These are phyloP conservation scores for Clitoria ternatea DNA, from an alignment of 306 rosid species.

Conservation along the genomic window DNA sequence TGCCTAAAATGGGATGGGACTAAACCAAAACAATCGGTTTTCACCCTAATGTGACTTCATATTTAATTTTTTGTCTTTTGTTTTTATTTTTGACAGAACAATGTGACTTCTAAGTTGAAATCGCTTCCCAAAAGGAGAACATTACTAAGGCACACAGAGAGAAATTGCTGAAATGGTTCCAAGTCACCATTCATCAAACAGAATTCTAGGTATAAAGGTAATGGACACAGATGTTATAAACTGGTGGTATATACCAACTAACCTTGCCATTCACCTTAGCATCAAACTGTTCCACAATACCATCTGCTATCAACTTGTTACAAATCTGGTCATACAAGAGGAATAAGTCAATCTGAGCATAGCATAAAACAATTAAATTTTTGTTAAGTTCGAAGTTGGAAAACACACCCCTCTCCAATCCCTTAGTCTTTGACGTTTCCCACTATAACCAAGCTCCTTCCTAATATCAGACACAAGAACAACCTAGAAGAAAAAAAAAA, in stretches of 20 bases:
- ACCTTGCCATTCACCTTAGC: slow-evolving; percentile 92
- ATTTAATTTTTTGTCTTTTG: background rate
- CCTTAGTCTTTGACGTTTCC: slow-evolving; percentile 52
- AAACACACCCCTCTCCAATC: slow-evolving; percentile 69
- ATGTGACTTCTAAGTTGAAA: background rate
- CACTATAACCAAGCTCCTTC: slow-evolving; percentile 77
- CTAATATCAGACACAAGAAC: slow-evolving; percentile 73
- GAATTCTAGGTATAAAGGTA: background rate
- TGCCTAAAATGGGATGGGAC: too few species aligned
- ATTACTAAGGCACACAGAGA: background rate
- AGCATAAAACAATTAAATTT: slow-evolving; percentile 7
- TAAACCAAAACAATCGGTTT: too few species aligned
- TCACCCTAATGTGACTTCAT: background rate
- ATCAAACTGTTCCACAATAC: slow-evolving; percentile 63
- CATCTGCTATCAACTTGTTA: slow-evolving; percentile 55
- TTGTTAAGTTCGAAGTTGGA: slow-evolving; percentile 13
- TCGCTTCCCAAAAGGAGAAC: background rate
- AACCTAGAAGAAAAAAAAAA: slow-evolving; percentile 53
- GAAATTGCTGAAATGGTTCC: background rate
- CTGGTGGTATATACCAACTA: slow-evolving; percentile 32
- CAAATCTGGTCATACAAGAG: slow-evolving; percentile 44
- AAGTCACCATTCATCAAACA: background rate
- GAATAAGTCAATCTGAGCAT: background rate
- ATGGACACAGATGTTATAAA: background rate
- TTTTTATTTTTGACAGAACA: background rate